Conservation (phyloP, 495 filamentous ascomycete species). For the Podospora fimiseda region DNA sequence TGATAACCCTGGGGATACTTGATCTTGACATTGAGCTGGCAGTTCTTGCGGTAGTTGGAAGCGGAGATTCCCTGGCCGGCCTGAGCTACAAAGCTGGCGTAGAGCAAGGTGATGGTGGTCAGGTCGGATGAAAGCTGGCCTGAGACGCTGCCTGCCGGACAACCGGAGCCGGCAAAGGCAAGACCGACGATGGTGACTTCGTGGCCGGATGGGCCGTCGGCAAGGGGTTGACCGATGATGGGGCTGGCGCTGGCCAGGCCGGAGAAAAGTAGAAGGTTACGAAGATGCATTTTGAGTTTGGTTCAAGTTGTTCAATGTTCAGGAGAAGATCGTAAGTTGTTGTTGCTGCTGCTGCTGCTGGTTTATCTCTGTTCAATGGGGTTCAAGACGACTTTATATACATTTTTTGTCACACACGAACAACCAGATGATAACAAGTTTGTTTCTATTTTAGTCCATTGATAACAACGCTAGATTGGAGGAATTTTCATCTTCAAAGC, state of each 20-base stretch:
- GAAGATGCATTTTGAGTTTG: slow-evolving; percentile 12
- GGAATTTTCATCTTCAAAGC: not conserved
- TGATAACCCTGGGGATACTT: slow-evolving; percentile 47
- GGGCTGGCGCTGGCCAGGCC: slow-evolving; percentile 10
- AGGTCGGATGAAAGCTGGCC: slow-evolving; percentile 40
- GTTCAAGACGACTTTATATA: not conserved
- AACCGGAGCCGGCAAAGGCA: slow-evolving; percentile 46
- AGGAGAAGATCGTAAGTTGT: not conserved
- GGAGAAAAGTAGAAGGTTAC: slow-evolving; percentile 11
- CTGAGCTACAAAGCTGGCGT: slow-evolving; percentile 40
- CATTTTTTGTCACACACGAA: not conserved
- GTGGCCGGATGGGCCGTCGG: slow-evolving; percentile 18
- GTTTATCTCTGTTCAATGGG: not conserved
- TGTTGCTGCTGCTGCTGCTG: not conserved
- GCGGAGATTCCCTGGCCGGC: slow-evolving; percentile 34
- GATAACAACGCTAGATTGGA: not conserved
- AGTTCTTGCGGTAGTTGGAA: slow-evolving; percentile 43
- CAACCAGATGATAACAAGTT: not conserved
- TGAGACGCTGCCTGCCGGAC: no score
- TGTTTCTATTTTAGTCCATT: not conserved
- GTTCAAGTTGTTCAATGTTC: not conserved
- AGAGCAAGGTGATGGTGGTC: slow-evolving; percentile 43
- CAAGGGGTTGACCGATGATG: not conserved
- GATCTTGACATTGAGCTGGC: slow-evolving; percentile 46
- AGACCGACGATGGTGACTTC: slow-evolving; percentile 34